A percentile compares a stretch with the other conserved stretches of the same genome.
phyloP scores from a whole-genome alignment of 768 basidiomycete genomes.

The Russula virescens region DNA sequence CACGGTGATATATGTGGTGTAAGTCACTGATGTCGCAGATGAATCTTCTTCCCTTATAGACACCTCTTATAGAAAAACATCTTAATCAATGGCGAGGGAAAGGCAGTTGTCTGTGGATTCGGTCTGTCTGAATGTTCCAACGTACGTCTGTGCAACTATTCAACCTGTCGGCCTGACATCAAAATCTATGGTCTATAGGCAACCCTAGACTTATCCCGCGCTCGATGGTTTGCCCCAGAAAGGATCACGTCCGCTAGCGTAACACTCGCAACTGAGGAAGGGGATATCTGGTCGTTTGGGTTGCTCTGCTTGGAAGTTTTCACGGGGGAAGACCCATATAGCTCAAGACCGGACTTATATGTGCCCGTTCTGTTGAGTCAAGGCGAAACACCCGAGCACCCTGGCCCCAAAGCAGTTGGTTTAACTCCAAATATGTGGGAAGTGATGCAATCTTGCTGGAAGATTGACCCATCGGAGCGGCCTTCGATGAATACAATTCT shows the following conservation, averaged over 20 bases:
- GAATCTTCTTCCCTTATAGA: not conserved
- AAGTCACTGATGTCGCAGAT: not conserved
- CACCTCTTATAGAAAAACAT: slow-evolving; percentile 37
- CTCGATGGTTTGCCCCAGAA: slow-evolving; percentile 18
- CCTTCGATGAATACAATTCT: slow-evolving; percentile 8
- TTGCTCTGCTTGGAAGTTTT: slow-evolving; percentile 15
- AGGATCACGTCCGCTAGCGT: not conserved
- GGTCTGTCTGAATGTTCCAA: slow-evolving; percentile 32
- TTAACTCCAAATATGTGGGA: slow-evolving; percentile 18
- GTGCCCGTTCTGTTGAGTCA: slow-evolving; percentile 1
- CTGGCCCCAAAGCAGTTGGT: not conserved
- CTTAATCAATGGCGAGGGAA: slow-evolving; percentile 36
- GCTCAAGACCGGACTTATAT: not conserved
- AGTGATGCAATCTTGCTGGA: slow-evolving; percentile 16
- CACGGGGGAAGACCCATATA: slow-evolving; percentile 14
- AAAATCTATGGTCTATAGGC: slow-evolving; percentile 17
- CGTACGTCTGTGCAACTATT: not conserved
- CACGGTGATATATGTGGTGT: slow-evolving; percentile 27
- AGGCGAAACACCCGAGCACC: slow-evolving; percentile 5
- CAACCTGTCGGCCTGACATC: not conserved
- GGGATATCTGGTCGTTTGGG: slow-evolving; percentile 19
- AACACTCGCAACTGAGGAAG: slow-evolving; percentile 1
- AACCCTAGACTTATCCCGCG: slow-evolving; percentile 26
- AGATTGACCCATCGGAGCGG: not conserved
- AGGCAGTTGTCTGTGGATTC: slow-evolving; percentile 42